Percentiles rank a stretch among this genome's conserved stretches.
These are phyloP conservation scores for Tuber magnatum DNA, from an alignment of 495 filamentous ascomycete genomes.

Conservation along the genomic window DNA sequence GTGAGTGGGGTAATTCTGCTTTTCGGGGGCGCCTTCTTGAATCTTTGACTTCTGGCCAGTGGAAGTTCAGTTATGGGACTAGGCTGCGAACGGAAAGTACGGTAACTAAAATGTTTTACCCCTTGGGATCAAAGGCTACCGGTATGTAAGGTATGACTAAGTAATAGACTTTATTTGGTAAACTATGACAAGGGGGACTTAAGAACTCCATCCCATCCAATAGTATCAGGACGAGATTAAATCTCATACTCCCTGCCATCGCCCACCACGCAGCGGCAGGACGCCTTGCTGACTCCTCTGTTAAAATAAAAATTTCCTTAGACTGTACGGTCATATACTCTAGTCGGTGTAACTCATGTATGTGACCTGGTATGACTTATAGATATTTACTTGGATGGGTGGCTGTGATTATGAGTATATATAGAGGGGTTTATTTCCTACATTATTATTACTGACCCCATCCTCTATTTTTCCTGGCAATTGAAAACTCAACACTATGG, in stretches of 20 bases:
- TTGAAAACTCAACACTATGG: too few relatives aligned
- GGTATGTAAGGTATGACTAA: not conserved
- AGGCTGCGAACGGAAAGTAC: too few relatives aligned
- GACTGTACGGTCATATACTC: too few relatives aligned
- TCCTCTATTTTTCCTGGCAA: too few relatives aligned
- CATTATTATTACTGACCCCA: too few relatives aligned
- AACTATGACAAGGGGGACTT: not conserved
- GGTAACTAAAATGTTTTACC: not conserved
- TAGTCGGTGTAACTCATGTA: too few relatives aligned
- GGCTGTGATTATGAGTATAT: too few relatives aligned
- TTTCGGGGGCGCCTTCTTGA: not conserved
- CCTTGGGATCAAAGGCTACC: not conserved
- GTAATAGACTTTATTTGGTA: not conserved
- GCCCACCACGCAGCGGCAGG: not conserved
- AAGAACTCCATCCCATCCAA: not conserved
- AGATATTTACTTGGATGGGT: too few relatives aligned
- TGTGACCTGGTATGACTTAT: too few relatives aligned
- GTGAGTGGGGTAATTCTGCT: not conserved
- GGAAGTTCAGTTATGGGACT: not conserved
- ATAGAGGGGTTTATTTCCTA: too few relatives aligned
- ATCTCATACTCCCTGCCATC: not conserved
- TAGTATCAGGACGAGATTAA: not conserved
- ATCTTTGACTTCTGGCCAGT: not conserved
- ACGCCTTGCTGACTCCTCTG: too few relatives aligned
- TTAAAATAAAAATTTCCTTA: too few relatives aligned